phyloP scores from a whole-genome alignment of 805 yeast genomes.

The Myxozyma mucilagina region DNA sequence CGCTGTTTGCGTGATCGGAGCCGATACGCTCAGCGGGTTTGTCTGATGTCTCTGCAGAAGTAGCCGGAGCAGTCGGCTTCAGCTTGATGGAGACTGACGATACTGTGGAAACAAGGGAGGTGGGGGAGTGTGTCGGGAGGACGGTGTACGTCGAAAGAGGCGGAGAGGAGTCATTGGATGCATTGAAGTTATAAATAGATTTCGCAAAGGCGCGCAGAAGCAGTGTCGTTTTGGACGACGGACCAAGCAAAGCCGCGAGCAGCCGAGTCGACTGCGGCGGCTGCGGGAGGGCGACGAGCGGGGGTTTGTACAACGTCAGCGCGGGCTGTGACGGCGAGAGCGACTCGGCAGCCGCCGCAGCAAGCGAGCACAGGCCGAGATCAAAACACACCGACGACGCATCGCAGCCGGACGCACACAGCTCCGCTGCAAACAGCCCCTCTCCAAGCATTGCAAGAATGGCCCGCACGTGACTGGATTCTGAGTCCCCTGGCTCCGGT shows the following conservation, averaged over 20 bases:
- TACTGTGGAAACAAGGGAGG: too few relatives aligned
- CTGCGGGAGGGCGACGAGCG: slow-evolving; percentile 20
- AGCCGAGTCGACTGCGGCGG: slow-evolving; percentile 26
- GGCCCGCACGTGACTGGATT: background rate
- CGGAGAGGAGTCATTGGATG: background rate
- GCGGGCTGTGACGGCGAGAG: background rate
- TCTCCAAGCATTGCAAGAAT: slow-evolving; percentile 9
- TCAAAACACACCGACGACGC: slow-evolving; percentile 19
- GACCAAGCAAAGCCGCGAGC: slow-evolving; percentile 25
- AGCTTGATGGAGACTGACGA: background rate
- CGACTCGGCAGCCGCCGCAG: background rate
- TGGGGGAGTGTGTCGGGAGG: background rate
- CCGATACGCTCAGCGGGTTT: too few relatives aligned
- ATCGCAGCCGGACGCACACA: slow-evolving; percentile 19
- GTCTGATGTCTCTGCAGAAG: too few relatives aligned
- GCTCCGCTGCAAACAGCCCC: slow-evolving; percentile 15
- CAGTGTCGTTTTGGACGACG: slow-evolving; percentile 28
- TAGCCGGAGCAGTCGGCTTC: background rate
- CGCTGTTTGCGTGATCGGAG: too few relatives aligned
- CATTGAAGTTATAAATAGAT: slow-evolving; percentile 26
- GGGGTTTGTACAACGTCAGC: slow-evolving; percentile 25
- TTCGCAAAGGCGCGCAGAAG: slow-evolving; percentile 29
- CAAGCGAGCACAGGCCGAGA: slow-evolving; percentile 22
- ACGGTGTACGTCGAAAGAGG: background rate
- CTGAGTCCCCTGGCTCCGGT: background rate